These are phyloP conservation scores for Trichocladium antarcticum DNA, from an alignment of 495 filamentous ascomycete genomes.

Conservation along the genomic window DNA sequence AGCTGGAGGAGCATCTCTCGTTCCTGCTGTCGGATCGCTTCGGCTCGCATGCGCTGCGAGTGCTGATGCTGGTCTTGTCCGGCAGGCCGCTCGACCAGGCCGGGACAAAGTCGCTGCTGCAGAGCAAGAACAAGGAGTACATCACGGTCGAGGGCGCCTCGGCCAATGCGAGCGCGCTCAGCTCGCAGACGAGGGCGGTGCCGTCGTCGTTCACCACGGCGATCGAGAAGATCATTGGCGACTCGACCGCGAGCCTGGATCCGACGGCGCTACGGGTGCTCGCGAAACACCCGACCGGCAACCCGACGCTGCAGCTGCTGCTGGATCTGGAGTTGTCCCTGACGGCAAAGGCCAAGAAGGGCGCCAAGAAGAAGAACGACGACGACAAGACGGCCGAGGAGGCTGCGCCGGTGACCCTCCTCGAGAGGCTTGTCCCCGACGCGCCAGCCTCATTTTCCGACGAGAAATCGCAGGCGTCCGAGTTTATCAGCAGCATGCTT, in stretches of 20 bases:
- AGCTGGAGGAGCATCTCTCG: constrained; percentile 73
- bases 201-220: constrained; percentile 67
- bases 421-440: constrained; percentile 35
- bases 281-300: constrained; percentile 77
- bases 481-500: constrained; percentile 73
- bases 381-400: constrained; percentile 16
- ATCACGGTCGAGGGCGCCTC: constrained; percentile 42
- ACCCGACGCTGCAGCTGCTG: constrained; percentile 78
- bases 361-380: constrained; percentile 18
- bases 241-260: constrained; percentile 58
- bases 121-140: constrained; percentile 84
- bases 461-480: constrained; percentile 30
- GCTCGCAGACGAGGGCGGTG: constrained; percentile 44
- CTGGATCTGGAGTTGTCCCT: constrained; percentile 70
- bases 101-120: constrained; percentile 55
- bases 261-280: constrained; percentile 64
- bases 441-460: constrained; percentile 37
- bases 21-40: constrained; percentile 77
- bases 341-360: constrained; percentile 49
- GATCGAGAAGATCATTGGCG: constrained; percentile 64
- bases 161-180: constrained; percentile 20
- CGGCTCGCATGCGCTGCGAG: constrained; percentile 80
- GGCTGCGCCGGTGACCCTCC: constrained; percentile 13
- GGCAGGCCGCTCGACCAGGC: constrained; percentile 61
- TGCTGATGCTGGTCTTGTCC: constrained; percentile 73